Evolutionary conservation across 2,329 filamentous ascomycete species (phyloP).

Genomic region (Mycosphaerella sp.): DNA sequence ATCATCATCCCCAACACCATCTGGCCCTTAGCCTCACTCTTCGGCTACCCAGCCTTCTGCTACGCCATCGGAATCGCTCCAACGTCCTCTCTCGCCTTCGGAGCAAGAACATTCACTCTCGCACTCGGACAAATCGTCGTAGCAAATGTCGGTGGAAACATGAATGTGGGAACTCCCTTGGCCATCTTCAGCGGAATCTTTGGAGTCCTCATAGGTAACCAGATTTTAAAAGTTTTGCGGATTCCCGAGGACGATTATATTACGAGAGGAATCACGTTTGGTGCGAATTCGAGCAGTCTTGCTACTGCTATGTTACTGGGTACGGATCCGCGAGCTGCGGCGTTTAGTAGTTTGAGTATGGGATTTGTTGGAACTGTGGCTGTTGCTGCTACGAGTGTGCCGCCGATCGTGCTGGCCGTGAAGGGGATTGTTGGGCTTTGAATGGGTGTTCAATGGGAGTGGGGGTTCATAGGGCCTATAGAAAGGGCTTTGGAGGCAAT

Average conservation of each 20-base stretch:
- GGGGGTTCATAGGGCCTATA: too few species aligned
- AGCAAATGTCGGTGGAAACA: slow-evolving; percentile 51
- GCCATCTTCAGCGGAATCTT: slow-evolving; percentile 55
- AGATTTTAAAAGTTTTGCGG: slow-evolving; percentile 36
- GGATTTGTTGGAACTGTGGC: slow-evolving; percentile 55
- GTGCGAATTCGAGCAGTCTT: slow-evolving; percentile 55
- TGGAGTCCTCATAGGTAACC: slow-evolving; percentile 50
- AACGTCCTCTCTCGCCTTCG: slow-evolving; percentile 49
- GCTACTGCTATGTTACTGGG: slow-evolving; percentile 52
- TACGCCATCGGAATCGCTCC: slow-evolving; percentile 50
- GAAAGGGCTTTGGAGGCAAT: too few species aligned
- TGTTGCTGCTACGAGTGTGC: slow-evolving; percentile 53
- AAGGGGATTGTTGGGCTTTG: slow-evolving; percentile 41
- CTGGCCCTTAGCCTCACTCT: slow-evolving; percentile 49
- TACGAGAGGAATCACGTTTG: slow-evolving; percentile 56
- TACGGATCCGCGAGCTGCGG: slow-evolving; percentile 53
- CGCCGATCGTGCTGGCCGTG: slow-evolving; percentile 46
- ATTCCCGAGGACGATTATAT: slow-evolving; percentile 51
- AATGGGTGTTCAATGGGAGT: neutral
- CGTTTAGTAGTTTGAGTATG: slow-evolving; percentile 55
- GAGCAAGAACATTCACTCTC: slow-evolving; percentile 52
- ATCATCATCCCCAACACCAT: slow-evolving; percentile 50
- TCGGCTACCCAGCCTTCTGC: slow-evolving; percentile 53
- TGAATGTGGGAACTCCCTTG: slow-evolving; percentile 50
- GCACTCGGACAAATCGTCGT: slow-evolving; percentile 55